Conservation (phyloP, 75 land plant species). For the Ceratopteris richardii region DNA sequence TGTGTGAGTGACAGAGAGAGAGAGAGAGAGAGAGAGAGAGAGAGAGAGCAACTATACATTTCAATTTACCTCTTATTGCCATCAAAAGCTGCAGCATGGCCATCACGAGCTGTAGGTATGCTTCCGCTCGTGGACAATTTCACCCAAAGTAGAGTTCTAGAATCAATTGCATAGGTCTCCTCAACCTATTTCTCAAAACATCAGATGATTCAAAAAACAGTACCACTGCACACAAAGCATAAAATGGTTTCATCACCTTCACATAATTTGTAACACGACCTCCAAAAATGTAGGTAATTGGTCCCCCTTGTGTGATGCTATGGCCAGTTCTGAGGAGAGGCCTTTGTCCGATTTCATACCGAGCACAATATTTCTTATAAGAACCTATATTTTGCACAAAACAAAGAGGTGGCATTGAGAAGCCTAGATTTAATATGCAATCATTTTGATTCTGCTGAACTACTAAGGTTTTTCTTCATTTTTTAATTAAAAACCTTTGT, state of each 20-base stretch:
- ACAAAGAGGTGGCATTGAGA: neutral
- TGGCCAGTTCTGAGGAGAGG: constrained; percentile 21
- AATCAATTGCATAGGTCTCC: constrained; percentile 17
- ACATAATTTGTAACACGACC: constrained; percentile 26
- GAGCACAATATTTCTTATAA: constrained; percentile 16
- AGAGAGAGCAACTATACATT: neutral
- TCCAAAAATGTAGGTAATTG: constrained; percentile 30
- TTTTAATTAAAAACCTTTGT: too few relatives aligned
- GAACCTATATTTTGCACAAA: constrained; percentile 13
- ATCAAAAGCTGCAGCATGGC: constrained; percentile 34
- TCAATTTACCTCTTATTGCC: constrained; percentile 24
- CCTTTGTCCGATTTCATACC: constrained; percentile 15
- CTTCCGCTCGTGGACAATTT: constrained; percentile 24
- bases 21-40: too few relatives aligned
- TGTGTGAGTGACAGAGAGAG: too few relatives aligned
- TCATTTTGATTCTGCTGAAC: too few relatives aligned
- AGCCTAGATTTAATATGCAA: too few relatives aligned
- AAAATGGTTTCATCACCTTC: constrained; percentile 10
- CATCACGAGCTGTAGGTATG: constrained; percentile 30
- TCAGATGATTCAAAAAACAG: too few relatives aligned
- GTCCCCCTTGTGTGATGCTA: constrained; percentile 25
- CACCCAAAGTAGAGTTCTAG: constrained; percentile 25
- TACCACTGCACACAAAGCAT: too few relatives aligned
- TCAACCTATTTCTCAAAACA: constrained; percentile 16
- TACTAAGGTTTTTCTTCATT: too few relatives aligned